phyloP scores from a whole-genome alignment of 1,139 yeast genomes.

The Trichomonascaceae sp. region DNA sequence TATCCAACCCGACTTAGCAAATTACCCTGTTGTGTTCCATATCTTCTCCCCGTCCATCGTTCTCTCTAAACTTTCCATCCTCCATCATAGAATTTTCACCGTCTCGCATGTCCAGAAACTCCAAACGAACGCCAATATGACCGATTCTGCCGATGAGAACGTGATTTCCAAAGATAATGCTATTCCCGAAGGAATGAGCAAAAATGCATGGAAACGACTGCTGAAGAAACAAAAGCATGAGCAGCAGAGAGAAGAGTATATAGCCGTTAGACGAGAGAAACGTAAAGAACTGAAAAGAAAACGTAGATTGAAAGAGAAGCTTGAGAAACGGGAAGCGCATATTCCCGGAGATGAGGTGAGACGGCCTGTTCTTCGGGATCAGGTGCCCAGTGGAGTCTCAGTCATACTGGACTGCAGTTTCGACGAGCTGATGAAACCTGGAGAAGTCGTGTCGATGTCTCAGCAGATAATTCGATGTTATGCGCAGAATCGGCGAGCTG shows the following conservation, averaged over 20 bases:
- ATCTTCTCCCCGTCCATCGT: background rate
- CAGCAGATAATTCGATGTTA: slow-evolving; percentile 79
- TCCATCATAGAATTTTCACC: background rate
- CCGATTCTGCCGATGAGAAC: background rate
- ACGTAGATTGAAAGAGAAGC: slow-evolving; percentile 2
- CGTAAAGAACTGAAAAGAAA: slow-evolving; percentile 29
- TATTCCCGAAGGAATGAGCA: slow-evolving; percentile 80
- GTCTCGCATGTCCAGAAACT: background rate
- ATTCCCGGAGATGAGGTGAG: slow-evolving; percentile 5
- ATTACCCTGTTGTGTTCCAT: background rate
- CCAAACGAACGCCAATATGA: background rate
- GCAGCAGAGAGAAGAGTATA: slow-evolving; percentile 51
- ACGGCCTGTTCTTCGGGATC: slow-evolving; percentile 4
- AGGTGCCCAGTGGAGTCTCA: slow-evolving; percentile 10
- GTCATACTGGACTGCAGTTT: slow-evolving; percentile 82
- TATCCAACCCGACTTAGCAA: too few species aligned
- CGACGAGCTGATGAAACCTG: slow-evolving; percentile 79
- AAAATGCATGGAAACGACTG: slow-evolving; percentile 71
- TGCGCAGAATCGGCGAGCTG: slow-evolving; percentile 63
- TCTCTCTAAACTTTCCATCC: background rate
- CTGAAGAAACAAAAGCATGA: slow-evolving; percentile 58
- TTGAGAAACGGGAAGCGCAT: background rate
- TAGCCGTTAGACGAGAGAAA: slow-evolving; percentile 51
- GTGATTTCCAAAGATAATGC: slow-evolving; percentile 10
- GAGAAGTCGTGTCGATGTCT: slow-evolving; percentile 68